Base-by-base conservation (phyloP, 177 flowering plant genomes). In the Tripterygium wilfordii region DNA sequence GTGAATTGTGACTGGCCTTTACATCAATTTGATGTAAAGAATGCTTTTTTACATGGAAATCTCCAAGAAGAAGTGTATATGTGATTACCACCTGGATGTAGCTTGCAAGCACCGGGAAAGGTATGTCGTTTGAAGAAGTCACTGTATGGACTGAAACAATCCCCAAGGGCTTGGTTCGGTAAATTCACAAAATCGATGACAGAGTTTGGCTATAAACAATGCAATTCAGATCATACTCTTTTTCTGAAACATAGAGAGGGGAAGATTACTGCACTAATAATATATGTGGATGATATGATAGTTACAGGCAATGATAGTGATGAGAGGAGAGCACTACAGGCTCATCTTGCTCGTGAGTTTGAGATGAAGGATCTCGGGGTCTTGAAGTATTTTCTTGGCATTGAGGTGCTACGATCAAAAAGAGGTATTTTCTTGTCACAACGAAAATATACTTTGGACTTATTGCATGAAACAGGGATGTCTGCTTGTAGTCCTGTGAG, bases 81-180 rank as follows among this genome's bases (percentile, higher is more conserved):
- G n/a, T n/a, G n/a, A n/a, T n/a, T n/a, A n/a, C n/a, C 25, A 2
- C 63, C 51, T 14, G 1, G 14, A 4, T 45, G 40, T 21, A 58
- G 51, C 19, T 51, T 44, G n/a, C 17, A 32, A 10, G 30, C 51
- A 12, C 37, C 51, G 14, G 44, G 51, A n/a, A n/a, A n/a, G n/a
- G n/a, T n/a, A n/a, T n/a, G n/a, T n/a, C n/a, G n/a, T n/a, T n/a
- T n/a, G n/a, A n/a, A n/a, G n/a, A n/a, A n/a, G n/a, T n/a, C n/a
- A n/a, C n/a, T n/a, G n/a, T n/a, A n/a, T 60, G 64, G 58, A 12
- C 44, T 0, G 49, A 0, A 18, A 10, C 9, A 13, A 18, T 42
- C 29, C 1, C 13, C n/a, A n/a, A n/a, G n/a, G n/a, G n/a, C n/a
- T n/a, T n/a, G n/a, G n/a, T n/a, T n/a, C n/a, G n/a, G n/a, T n/a